Evolutionary conservation across 2,329 filamentous ascomycete genomes (phyloP).

Genomic region (Ramichloridium luteum): DNA sequence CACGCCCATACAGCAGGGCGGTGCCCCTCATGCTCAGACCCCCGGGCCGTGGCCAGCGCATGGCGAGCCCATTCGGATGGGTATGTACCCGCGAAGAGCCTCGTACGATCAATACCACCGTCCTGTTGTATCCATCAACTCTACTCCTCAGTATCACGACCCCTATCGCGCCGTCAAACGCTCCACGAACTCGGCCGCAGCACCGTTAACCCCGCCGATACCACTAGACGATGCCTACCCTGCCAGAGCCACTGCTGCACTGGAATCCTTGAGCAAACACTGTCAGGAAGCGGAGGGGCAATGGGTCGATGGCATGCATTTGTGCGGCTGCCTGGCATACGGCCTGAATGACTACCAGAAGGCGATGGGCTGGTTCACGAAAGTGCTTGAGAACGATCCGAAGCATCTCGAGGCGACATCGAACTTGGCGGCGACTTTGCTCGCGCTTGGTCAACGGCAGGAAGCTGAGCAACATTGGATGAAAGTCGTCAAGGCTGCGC

Average conservation of each 20-base stretch:
- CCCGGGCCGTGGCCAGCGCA: too few species aligned
- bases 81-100: conserved; percentile 11
- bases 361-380: conserved; percentile 61
- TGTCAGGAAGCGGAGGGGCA: conserved; percentile 72
- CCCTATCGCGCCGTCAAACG: not conserved
- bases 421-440: conserved; percentile 78
- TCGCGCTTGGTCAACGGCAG: conserved; percentile 67
- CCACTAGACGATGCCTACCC: conserved; percentile 27
- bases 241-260: conserved; percentile 50
- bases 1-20: too few species aligned
- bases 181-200: not conserved
- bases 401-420: conserved; percentile 84
- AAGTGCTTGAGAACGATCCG: conserved; percentile 48
- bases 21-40: too few species aligned
- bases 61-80: too few species aligned
- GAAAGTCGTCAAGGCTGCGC: conserved; percentile 67
- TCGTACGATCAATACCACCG: conserved; percentile 17
- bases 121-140: too few species aligned
- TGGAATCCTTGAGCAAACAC: conserved; percentile 59
- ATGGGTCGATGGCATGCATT: conserved; percentile 86
- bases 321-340: conserved; percentile 86
- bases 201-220: conserved; percentile 13
- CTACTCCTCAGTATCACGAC: conserved; percentile 3
- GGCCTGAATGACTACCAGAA: conserved; percentile 74
- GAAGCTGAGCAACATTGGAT: conserved; percentile 83